Base-by-base conservation (phyloP, 2,329 filamentous ascomycete genomes). In the Fusarium anthophilum region DNA sequence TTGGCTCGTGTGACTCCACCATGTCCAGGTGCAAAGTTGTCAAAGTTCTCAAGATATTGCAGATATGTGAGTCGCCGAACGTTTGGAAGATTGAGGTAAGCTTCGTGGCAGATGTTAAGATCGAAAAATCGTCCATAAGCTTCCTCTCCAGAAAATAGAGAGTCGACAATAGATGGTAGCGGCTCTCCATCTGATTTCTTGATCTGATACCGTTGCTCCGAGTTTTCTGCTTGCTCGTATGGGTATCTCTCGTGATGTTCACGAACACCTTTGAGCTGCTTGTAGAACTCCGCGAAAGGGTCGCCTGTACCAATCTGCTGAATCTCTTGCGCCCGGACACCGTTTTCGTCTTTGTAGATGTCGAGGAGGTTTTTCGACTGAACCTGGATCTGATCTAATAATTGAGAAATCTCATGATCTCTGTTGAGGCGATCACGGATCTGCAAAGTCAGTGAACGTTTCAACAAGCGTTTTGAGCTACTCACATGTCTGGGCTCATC, bases 61-160 rank as follows among this genome's bases (percentile, higher is more conserved):
- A 98, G 87, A 80, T 99, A 99, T 22, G 91, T 93, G 47, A 96
- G 85, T 60, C 96, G 90, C 83, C 97, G 97, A 26, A 95, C 91
- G 59, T 93, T 92, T 5, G 94, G 93, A 14, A 99, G 87, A 80
- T 99, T 99, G 69, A 98, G 88, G 80, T 95, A 99, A 20, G 93
- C 88, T 79, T 98, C 96, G 82, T 98, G 95, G 75, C 91, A 90
- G 44, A 87, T 89, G 24, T 93, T 96, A 53, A 99, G 85, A 82
- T 99, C 96, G 79, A 99, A 93, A 83, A 94, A 99, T 76, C 94
- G 93, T 48, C 96, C 96, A 79, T 93, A 98, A 0, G 92, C 93
- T 82, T 99, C 96, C 83, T 99, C 97, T 70, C 96, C 96, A 0
- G 95, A 97, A 83, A 99, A 99, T 86, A 98, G 93, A 66, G 91